Evolutionary conservation across 1,284 basidiomycete species (phyloP), one percentile per base, ranked within the genome.

Genomic region (Sporisorium sorghi): DNA sequence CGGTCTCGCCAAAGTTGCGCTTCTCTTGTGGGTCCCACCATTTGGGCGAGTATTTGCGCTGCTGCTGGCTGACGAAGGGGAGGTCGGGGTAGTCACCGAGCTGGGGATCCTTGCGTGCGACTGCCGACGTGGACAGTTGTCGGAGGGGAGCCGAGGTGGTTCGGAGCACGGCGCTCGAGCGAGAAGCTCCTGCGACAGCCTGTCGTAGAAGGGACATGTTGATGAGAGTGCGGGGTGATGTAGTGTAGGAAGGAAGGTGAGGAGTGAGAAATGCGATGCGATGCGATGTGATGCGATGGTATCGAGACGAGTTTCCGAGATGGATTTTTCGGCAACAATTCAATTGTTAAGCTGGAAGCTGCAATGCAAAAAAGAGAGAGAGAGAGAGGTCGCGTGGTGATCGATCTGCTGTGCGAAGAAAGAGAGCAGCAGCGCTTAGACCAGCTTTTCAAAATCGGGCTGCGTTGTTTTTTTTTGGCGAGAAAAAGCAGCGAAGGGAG

Each of bases 1-100:
- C 81, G 14, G 78, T 80, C 58, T 84, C 83, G 46, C 80, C 82
- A 72, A 76, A 84, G 73, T 84, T 82, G 5, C 73, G 59, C 70
- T 83, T 83, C 66, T 84, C 83, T 67, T 84, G 83, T 47, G 73
- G 58, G 59, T 84, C 81, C 80, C 80, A 84, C 80, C 80, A 84
- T 46, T 78, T 77, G 55, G 74, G 79, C 51, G 73, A 76, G 66
- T 77, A 79, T 40, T 74, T 76, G 53, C 83, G 76, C 35, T 62
- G 70, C 64, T 84, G 83, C 37, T 64, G 61, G 66, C 69, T 80
- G 59, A 73, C 44, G 44, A 50, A 56, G 2, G 78, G 76, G 43
- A 84, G 69, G 23, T 79, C 75, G 2, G 83, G 83, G 72, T 84
- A 84, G 69, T 82, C 80, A 35, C 81, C 83, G 7, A 84, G 77